Conservation (phyloP, 164 flowering plant genomes). For the Amborella trichopoda region DNA sequence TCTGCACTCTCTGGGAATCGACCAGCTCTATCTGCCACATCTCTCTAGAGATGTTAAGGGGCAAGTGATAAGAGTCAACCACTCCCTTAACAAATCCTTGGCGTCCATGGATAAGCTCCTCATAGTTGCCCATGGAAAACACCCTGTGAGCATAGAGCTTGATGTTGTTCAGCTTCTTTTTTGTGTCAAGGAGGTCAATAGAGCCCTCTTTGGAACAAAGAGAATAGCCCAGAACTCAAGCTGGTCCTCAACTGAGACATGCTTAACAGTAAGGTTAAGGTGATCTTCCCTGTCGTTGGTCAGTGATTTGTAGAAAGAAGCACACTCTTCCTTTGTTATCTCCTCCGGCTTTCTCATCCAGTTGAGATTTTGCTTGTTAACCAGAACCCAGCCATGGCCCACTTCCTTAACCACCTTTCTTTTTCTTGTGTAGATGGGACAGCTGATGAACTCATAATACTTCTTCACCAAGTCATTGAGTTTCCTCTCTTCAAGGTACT, state of each 20-base stretch:
- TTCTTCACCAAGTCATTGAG: conserved; percentile 1
- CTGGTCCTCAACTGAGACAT: conserved; percentile 22
- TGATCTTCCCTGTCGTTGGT: conserved; percentile 20
- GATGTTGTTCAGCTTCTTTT: conserved; percentile 24
- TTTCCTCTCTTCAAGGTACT: background rate
- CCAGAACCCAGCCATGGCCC: conserved; percentile 12
- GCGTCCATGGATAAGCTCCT: conserved; percentile 21
- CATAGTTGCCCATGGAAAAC: conserved; percentile 16
- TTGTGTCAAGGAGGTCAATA: conserved; percentile 17
- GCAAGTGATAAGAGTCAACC: conserved; percentile 14
- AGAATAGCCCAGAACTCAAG: conserved; percentile 14
- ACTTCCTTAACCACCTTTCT: background rate
- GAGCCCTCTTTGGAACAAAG: conserved; percentile 15
- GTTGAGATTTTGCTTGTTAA: conserved; percentile 32
- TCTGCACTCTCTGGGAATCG: too few relatives aligned
- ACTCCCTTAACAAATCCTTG: conserved; percentile 17
- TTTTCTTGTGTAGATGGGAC: background rate
- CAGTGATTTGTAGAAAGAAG: conserved; percentile 23
- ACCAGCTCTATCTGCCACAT: too few relatives aligned
- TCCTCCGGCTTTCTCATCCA: conserved; percentile 35
- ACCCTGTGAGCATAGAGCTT: conserved; percentile 14
- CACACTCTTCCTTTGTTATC: conserved; percentile 27
- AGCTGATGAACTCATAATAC: conserved; percentile 3
- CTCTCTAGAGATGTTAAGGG: conserved; percentile 15
- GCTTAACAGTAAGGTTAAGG: conserved; percentile 24